phyloP scores from a whole-genome alignment of 495 filamentous ascomycete species.

The Hypoxylon perforatum region DNA sequence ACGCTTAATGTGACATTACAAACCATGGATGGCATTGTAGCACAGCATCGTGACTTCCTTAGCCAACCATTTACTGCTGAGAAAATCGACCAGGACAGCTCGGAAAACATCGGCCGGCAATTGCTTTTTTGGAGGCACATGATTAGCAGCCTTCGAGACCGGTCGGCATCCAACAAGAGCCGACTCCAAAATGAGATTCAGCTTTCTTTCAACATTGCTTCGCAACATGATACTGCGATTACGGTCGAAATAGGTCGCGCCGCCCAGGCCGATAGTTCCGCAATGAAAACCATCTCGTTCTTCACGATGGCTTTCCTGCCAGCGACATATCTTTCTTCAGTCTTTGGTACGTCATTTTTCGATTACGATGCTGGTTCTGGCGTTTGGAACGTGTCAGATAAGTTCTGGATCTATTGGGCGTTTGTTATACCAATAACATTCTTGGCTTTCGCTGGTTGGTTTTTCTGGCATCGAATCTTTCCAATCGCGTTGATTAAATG shows the following conservation, averaged over 20 bases:
- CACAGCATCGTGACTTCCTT: conserved; percentile 40
- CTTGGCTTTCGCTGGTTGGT: no score
- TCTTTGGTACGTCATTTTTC: conserved; percentile 49
- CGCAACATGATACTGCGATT: conserved; percentile 50
- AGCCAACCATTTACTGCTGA: background rate
- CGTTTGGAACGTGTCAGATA: conserved; percentile 39
- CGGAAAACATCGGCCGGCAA: conserved; percentile 36
- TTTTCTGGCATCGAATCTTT: no score
- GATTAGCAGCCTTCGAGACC: conserved; percentile 51
- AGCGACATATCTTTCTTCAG: conserved; percentile 47
- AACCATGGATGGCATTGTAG: conserved; percentile 49
- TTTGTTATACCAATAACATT: conserved; percentile 28
- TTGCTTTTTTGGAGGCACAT: conserved; percentile 51
- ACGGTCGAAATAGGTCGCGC: conserved; percentile 51
- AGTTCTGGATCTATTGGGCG: conserved; percentile 52
- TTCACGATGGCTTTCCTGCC: conserved; percentile 50
- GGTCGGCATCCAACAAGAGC: conserved; percentile 54
- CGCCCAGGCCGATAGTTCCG: conserved; percentile 50
- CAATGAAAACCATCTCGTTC: conserved; percentile 50
- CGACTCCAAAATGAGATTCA: conserved; percentile 57
- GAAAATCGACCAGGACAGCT: background rate
- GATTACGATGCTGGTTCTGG: conserved; percentile 32
- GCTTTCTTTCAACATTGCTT: conserved; percentile 54
- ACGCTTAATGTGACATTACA: conserved; percentile 54
- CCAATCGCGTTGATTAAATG: no score